Conservation (phyloP, 2,329 filamentous ascomycete genomes). For the Fusarium proliferatum region DNA sequence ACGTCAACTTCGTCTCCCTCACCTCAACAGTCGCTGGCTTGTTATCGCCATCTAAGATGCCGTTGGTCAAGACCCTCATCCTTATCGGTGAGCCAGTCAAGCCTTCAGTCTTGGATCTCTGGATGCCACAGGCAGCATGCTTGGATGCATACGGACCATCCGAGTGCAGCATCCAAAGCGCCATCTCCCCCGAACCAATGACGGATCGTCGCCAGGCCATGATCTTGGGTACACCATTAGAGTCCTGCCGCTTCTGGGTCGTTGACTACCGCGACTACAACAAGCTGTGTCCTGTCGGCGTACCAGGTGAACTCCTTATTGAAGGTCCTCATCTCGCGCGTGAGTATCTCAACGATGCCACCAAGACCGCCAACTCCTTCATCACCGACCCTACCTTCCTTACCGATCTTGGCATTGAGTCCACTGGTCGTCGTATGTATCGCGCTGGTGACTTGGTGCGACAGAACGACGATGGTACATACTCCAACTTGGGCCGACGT, state of each 20-base stretch:
- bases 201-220: background rate
- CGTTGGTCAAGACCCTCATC: background rate
- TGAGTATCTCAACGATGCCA: background rate
- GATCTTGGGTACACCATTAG: background rate
- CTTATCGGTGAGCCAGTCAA: background rate
- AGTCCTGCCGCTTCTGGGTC: constrained; percentile 1
- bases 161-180: background rate
- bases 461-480: background rate
- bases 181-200: background rate
- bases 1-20: background rate
- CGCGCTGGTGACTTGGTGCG: background rate
- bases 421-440: background rate
- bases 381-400: background rate
- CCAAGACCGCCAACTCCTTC: background rate
- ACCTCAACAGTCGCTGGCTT: background rate
- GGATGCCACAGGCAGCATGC: constrained; percentile 2
- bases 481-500: background rate
- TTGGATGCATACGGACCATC: background rate
- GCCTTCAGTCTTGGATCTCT: background rate
- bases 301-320: constrained; percentile 1
- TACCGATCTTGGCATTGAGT: background rate
- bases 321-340: background rate
- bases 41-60: background rate
- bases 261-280: background rate
- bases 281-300: background rate